Base-by-base conservation (phyloP, 345 rosid species). In the Ceriops decandra region DNA sequence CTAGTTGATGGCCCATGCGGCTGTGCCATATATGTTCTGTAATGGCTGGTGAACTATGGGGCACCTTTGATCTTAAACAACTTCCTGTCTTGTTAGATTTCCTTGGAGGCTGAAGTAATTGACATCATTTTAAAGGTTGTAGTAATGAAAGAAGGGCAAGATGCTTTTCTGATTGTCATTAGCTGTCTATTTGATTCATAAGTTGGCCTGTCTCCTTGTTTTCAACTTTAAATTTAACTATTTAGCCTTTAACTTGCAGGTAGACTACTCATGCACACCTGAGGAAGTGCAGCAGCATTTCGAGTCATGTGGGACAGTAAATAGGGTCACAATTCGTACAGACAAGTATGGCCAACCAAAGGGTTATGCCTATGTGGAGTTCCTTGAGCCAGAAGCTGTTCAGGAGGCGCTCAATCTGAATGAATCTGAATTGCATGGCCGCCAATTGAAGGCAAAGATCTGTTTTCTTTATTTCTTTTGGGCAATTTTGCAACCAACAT, bases 281-380 rank as follows among this genome's bases (percentile, higher is more conserved):
- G 90, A 87, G 83, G 91, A 89, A 85, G 88, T 89, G 58, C 91
- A 89, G 82, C 91, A 80, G 73, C 90, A 85, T 83, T 89, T 89
- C 75, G 87, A 89, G 70, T 76, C 90, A 5, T 85, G 95, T 72
- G 95, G 95, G 57, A 85, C 91, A 5, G 88, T 89, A 57, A 85
- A 87, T 67, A 85, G 90, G 81, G 75, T 89, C 72, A 89, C 91
- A 9, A 85, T 89, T 67, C 87, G 87, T 21, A 81, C 91, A 7
- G 90, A 89, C 73, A 89, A 82, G 82, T 87, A 51, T 68, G 95
- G 95, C 56, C 90, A 85, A 49, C 91, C 95, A 66, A 89, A 86
- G 74, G 91, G 91, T 30, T 89, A 84, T 80, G 95, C 95, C 20
- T 87, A 87, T 74, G 95, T 87, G 36, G 95, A 89, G 80, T 89